These are phyloP conservation scores for Verticillium nubilum DNA, from an alignment of 2,329 filamentous ascomycete genomes.

Conservation along the genomic window DNA sequence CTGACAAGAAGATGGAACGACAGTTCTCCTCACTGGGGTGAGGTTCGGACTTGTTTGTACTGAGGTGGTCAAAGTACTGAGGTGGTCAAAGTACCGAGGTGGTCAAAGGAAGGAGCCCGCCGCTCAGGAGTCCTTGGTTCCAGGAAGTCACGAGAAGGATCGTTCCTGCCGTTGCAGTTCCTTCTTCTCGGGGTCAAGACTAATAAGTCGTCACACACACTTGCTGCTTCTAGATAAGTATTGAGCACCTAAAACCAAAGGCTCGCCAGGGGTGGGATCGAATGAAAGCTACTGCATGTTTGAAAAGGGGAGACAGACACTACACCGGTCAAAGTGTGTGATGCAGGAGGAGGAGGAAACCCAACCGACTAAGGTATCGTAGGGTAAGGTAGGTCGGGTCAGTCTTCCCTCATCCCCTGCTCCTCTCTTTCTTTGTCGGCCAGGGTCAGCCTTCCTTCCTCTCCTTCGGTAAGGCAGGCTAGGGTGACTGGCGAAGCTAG, in stretches of 20 bases:
- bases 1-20: not conserved
- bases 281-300: not conserved
- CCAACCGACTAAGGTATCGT: not conserved
- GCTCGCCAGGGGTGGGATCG: not conserved
- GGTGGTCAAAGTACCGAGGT: not conserved
- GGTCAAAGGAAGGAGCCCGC: not conserved
- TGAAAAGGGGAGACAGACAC: not conserved
- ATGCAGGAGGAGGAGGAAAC: not conserved
- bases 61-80: no score
- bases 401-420: not conserved
- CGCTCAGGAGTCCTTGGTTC: no score
- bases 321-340: not conserved
- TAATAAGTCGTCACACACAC: no score
- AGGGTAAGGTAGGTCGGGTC: not conserved
- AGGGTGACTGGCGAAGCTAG: not conserved
- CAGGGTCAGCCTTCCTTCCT: not conserved
- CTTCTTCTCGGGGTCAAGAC: not conserved
- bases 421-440: not conserved
- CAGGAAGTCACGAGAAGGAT: not conserved
- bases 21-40: no score
- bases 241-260: no score
- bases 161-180: not conserved
- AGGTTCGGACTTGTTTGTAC: no score
- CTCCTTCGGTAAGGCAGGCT: not conserved
- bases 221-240: no score